Conservation (phyloP, 305 asterid species). For the Solanum chacoense region DNA sequence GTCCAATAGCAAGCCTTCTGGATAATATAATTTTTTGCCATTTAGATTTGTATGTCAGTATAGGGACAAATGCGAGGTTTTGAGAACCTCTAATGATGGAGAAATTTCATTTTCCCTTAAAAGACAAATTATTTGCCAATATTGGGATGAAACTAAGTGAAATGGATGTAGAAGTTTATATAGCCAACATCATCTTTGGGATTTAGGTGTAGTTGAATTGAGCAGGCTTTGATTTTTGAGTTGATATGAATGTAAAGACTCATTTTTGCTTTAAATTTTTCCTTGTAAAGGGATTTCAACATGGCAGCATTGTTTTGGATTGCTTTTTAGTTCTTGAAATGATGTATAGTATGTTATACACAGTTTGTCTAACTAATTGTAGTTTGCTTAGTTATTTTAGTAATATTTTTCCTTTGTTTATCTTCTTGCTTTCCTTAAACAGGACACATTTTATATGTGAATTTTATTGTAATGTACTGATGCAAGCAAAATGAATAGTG, state of each 20-base stretch:
- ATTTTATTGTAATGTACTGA: neutral
- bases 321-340: neutral
- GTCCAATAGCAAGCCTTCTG: neutral
- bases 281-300: neutral
- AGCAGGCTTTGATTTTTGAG: neutral
- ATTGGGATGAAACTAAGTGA: neutral
- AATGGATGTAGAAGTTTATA: neutral
- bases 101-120: neutral
- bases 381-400: neutral
- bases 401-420: neutral
- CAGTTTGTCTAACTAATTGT: too few relatives aligned
- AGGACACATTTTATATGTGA: neutral
- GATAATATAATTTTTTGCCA: neutral
- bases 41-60: neutral
- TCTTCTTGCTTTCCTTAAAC: neutral
- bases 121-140: neutral
- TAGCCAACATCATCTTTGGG: neutral
- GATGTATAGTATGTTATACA: neutral
- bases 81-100: neutral
- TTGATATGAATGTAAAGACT: neutral
- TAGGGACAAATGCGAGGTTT: neutral
- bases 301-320: neutral
- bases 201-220: too few relatives aligned
- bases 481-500: neutral
- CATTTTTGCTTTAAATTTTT: neutral